Base-by-base conservation (phyloP, 768 basidiomycete species). In the Russula sp. region DNA sequence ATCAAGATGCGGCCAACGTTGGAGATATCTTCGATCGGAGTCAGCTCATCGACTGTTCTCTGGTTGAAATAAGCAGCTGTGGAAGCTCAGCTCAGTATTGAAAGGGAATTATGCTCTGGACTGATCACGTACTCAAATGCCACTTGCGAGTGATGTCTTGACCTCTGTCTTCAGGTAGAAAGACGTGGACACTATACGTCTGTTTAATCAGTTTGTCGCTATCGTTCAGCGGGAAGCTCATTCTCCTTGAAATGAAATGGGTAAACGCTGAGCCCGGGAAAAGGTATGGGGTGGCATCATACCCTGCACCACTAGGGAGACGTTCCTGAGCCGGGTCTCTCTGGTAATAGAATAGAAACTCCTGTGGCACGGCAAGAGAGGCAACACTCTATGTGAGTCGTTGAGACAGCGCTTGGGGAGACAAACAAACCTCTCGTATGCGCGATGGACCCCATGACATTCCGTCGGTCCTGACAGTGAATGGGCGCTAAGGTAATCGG, bases 301-400 rank as follows among this genome's bases (percentile, higher is more conserved):
- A 69, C 66, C 67, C 60, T 40, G 53, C 47, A 64, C 67, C 51
- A 42, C 51, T 66, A 20, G 59, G 44, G 53, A 64, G 62, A 57
- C 70, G 69, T 59, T 70, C 71, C 66, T 68, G 64, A 47, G 70
- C 53, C 53, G 63, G 61, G 45, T 66, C 66, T 59, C 68, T 58
- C 75, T 92, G 89, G 62, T 89, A 91, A 73, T 92, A 92, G 70
- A 91, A 91, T 31, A 92, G 77, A 69, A 92, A 92, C 70, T 91
- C 89, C 89, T 91, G 71, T 9, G 66, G 61, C 52, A 63, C 59
- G 59, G 48, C 39, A 56, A 63, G 57, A 8, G n/a, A 40, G 39
- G 31, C 52, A 13, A 57, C 11, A 2, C 6, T 2, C 9, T 9
- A n/a, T 18, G 52, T 9, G 3, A 7, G 6, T 52, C 7, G 35